Percentiles rank a stretch among this genome's conserved stretches.
These are phyloP conservation scores for Trichoderma citrinoviride DNA, from an alignment of 2,329 filamentous ascomycete genomes.

Conservation along the genomic window DNA sequence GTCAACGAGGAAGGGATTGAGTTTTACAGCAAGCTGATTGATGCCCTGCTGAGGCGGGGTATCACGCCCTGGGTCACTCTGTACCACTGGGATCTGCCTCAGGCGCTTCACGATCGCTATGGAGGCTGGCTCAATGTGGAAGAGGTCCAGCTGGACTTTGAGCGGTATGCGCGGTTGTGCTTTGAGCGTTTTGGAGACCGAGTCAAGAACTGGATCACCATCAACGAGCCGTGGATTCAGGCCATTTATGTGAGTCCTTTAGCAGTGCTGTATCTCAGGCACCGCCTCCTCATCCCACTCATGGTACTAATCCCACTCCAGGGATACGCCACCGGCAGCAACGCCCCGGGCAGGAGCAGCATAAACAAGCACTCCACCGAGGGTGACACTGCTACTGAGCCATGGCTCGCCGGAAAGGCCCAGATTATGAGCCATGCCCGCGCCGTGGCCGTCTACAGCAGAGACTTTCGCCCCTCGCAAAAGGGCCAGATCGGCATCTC, in stretches of 20 bases:
- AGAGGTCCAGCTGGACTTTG: constrained; percentile 36
- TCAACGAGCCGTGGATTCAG: constrained; percentile 42
- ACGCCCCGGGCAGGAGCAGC: constrained; percentile 35
- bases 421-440: constrained; percentile 38
- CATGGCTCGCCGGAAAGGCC: constrained; percentile 38
- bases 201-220: constrained; percentile 40
- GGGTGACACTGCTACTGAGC: constrained; percentile 37
- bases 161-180: constrained; percentile 38
- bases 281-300: background rate
- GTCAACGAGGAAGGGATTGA: constrained; percentile 60
- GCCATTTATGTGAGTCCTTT: constrained; percentile 34
- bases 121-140: constrained; percentile 36
- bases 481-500: constrained; percentile 37
- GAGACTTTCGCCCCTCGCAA: constrained; percentile 33
- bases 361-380: constrained; percentile 24
- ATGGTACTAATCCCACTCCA: constrained; percentile 9
- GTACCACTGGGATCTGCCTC: constrained; percentile 60
- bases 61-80: constrained; percentile 63
- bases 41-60: constrained; percentile 54
- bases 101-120: constrained; percentile 38
- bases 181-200: constrained; percentile 42
- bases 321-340: constrained; percentile 36
- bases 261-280: background rate
- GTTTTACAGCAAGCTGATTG: constrained; percentile 59
- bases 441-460: constrained; percentile 34